Evolutionary conservation across 1,284 basidiomycete genomes (phyloP).

Genomic region (Cutaneotrichosporon arboriforme): DNA sequence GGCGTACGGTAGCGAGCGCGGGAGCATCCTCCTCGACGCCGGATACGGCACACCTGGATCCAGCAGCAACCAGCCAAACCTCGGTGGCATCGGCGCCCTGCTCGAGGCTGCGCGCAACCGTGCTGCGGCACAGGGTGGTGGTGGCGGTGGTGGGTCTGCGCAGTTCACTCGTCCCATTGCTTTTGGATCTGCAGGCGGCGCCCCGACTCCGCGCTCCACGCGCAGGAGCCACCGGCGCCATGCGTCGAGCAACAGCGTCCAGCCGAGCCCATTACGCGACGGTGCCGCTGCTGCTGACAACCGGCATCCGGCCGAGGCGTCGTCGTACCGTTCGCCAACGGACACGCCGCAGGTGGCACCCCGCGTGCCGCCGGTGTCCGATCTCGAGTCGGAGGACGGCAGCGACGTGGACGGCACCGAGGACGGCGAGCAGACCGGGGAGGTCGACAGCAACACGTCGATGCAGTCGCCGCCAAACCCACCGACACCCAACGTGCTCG

Average conservation of each 20-base stretch:
- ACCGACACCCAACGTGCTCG: constrained; percentile 54
- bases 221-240: constrained; percentile 24
- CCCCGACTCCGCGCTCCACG: constrained; percentile 14
- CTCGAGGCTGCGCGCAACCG: constrained; percentile 40
- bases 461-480: constrained; percentile 48
- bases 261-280: constrained; percentile 36
- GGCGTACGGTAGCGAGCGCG: constrained; percentile 88
- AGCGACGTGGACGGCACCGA: constrained; percentile 25
- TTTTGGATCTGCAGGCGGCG: not conserved
- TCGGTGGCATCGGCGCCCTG: constrained; percentile 28
- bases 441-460: not conserved
- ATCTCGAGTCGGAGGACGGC: constrained; percentile 25
- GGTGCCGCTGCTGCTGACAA: constrained; percentile 18
- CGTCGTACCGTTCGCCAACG: constrained; percentile 42
- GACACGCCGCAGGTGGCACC: constrained; percentile 38
- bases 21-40: constrained; percentile 85
- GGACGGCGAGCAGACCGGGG: not conserved
- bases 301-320: constrained; percentile 2
- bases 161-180: constrained; percentile 1
- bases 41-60: constrained; percentile 52
- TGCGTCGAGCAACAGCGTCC: constrained; percentile 14
- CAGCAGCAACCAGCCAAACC: constrained; percentile 15
- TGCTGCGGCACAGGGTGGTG: constrained; percentile 6
- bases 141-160: not conserved
- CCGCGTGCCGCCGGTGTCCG: constrained; percentile 29